phyloP scores from a whole-genome alignment of 2,329 filamentous ascomycete species.

The Herpomyces periplanetae region DNA sequence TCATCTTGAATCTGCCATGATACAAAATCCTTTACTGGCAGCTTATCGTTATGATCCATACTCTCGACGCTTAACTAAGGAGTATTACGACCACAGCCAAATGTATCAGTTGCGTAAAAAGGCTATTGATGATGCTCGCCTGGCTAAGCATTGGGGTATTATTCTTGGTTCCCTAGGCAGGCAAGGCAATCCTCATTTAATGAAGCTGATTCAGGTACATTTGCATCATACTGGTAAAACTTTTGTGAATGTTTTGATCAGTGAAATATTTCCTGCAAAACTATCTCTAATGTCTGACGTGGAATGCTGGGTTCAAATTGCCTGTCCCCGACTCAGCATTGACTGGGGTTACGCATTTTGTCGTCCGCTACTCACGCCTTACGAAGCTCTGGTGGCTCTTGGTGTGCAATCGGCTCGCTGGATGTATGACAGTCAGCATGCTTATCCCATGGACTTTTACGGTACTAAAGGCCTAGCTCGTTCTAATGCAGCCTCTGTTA shows the following conservation, averaged over 20 bases:
- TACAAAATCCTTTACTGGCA: slow-evolving; percentile 62
- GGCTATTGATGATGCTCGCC: slow-evolving; percentile 33
- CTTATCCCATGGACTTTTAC: too few species aligned
- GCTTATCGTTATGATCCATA: slow-evolving; percentile 94
- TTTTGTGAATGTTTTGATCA: slow-evolving; percentile 48
- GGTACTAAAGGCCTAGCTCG: too few species aligned
- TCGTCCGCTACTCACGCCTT: slow-evolving; percentile 52
- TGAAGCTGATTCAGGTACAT: slow-evolving; percentile 43
- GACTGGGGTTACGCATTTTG: slow-evolving; percentile 96
- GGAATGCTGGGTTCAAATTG: slow-evolving; percentile 92
- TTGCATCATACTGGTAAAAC: slow-evolving; percentile 30
- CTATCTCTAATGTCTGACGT: slow-evolving; percentile 67
- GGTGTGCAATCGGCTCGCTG: slow-evolving; percentile 25
- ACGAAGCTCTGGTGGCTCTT: slow-evolving; percentile 70
- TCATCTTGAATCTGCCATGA: slow-evolving; percentile 94
- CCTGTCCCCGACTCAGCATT: slow-evolving; percentile 79
- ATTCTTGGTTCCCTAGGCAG: slow-evolving; percentile 70
- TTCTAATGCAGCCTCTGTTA: too few species aligned
- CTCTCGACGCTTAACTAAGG: slow-evolving; percentile 53
- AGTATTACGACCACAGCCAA: slow-evolving; percentile 63
- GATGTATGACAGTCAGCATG: slow-evolving; percentile 22
- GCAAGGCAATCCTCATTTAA: slow-evolving; percentile 77
- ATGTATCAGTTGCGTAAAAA: slow-evolving; percentile 42
- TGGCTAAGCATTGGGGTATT: slow-evolving; percentile 42
- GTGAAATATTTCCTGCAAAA: slow-evolving; percentile 87